phyloP scores from a whole-genome alignment of 495 filamentous ascomycete species.

The Tuber calosporum region DNA sequence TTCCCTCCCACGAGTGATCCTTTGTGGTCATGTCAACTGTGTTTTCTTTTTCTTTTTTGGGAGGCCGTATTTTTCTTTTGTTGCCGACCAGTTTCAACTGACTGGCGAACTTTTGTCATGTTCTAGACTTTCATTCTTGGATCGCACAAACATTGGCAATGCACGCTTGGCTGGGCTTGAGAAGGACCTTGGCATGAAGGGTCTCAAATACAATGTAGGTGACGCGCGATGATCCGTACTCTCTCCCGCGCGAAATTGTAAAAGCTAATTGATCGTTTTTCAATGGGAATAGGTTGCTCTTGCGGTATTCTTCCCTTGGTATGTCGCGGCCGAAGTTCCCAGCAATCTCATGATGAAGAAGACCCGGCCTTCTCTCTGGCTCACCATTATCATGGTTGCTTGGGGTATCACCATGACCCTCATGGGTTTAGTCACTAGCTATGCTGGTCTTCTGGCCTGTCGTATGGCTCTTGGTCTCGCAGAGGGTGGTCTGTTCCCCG shows the following conservation, averaged over 20 bases:
- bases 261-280: neutral
- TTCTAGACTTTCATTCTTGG: slow-evolving; percentile 46
- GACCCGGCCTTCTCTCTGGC: slow-evolving; percentile 55
- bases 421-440: slow-evolving; percentile 53
- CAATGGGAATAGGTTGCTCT: slow-evolving; percentile 53
- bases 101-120: slow-evolving; percentile 15
- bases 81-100: slow-evolving; percentile 4
- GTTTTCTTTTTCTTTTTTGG: neutral
- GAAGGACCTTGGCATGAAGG: slow-evolving; percentile 53
- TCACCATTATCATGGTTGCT: slow-evolving; percentile 51
- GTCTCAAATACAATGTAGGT: slow-evolving; percentile 53
- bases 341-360: slow-evolving; percentile 61
- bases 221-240: neutral
- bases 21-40: slow-evolving; percentile 24
- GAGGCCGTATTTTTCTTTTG: slow-evolving; percentile 30
- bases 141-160: slow-evolving; percentile 67
- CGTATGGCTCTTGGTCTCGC: slow-evolving; percentile 58
- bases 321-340: slow-evolving; percentile 60
- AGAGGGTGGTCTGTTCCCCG: slow-evolving; percentile 60
- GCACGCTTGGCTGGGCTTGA: slow-evolving; percentile 60
- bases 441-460: slow-evolving; percentile 52
- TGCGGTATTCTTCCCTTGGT: slow-evolving; percentile 60
- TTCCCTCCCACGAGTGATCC: neutral
- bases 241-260: neutral
- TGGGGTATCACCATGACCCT: slow-evolving; percentile 55